phyloP scores from a whole-genome alignment of 345 rosid genomes.

The Arabidopsis suecica region DNA sequence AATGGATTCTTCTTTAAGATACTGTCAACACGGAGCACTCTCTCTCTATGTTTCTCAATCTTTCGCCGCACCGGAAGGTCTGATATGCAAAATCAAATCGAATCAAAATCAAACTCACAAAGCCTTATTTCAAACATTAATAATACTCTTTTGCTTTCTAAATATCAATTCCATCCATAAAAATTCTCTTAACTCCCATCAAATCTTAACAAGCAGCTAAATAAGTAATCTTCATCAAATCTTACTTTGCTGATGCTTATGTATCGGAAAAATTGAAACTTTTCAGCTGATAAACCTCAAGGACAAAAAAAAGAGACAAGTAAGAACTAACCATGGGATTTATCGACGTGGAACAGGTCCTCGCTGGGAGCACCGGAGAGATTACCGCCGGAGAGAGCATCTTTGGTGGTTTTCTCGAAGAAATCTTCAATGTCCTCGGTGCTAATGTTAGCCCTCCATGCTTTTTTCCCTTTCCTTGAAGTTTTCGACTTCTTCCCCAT shows the following conservation, averaged over 20 bases:
- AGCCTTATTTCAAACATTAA: background rate
- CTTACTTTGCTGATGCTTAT: background rate
- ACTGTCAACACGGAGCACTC: conserved; percentile 71
- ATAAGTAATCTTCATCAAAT: conserved; percentile 1
- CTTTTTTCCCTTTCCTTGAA: conserved; percentile 93
- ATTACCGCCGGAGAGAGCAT: conserved; percentile 86
- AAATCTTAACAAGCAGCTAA: conserved; percentile 3
- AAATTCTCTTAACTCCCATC: background rate
- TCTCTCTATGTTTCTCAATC: conserved; percentile 82
- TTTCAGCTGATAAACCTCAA: conserved; percentile 23
- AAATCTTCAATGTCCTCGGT: conserved; percentile 75
- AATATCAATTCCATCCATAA: conserved; percentile 3
- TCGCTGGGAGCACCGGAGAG: conserved; percentile 69
- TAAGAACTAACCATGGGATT: conserved; percentile 59
- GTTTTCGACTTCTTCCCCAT: conserved; percentile 78
- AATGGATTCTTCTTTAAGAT: conserved; percentile 75
- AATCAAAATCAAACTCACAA: conserved; percentile 12
- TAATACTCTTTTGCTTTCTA: background rate
- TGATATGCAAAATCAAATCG: conserved; percentile 21
- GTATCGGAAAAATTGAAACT: background rate
- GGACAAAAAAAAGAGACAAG: background rate
- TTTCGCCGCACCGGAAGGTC: conserved; percentile 80
- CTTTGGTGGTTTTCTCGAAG: conserved; percentile 77
- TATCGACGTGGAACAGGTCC: conserved; percentile 76
- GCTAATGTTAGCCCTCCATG: conserved; percentile 96